A percentile compares a stretch with the other conserved stretches of the same genome.
Evolutionary conservation across 2,329 filamentous ascomycete species (phyloP).

Genomic region (Beauveria caledonica): DNA sequence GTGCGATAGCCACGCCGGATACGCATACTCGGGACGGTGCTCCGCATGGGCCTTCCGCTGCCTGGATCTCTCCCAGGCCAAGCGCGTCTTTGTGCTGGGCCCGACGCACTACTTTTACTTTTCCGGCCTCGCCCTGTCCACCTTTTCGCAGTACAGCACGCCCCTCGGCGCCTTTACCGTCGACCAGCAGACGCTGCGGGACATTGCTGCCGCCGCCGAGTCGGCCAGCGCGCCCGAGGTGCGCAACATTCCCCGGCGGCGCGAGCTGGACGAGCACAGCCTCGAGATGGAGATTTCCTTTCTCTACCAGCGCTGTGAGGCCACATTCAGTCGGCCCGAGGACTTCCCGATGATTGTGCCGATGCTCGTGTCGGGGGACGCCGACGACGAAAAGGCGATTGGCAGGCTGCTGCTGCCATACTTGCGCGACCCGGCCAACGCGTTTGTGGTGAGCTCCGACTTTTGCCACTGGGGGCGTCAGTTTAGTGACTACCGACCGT

Average conservation of each 20-base stretch:
- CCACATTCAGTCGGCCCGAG: slow-evolving; percentile 39
- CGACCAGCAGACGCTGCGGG: slow-evolving; percentile 47
- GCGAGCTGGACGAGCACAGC: slow-evolving; percentile 82
- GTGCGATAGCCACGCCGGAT: slow-evolving; percentile 69
- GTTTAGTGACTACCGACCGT: slow-evolving; percentile 71
- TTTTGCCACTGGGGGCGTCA: slow-evolving; percentile 92
- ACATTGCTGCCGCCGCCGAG: slow-evolving; percentile 32
- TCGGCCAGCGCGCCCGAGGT: slow-evolving; percentile 33
- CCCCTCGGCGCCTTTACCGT: slow-evolving; percentile 64
- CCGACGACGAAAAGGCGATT: slow-evolving; percentile 53
- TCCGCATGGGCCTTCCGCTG: slow-evolving; percentile 93
- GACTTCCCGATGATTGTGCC: slow-evolving; percentile 71
- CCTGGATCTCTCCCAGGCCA: slow-evolving; percentile 72
- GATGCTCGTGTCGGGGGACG: slow-evolving; percentile 73
- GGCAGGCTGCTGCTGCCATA: slow-evolving; percentile 71
- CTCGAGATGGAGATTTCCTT: slow-evolving; percentile 96
- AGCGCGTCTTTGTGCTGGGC: slow-evolving; percentile 84
- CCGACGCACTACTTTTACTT: slow-evolving; percentile 87
- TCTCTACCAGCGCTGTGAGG: slow-evolving; percentile 66
- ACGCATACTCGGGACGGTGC: slow-evolving; percentile 81
- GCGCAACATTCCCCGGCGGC: slow-evolving; percentile 49
- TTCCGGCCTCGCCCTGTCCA: slow-evolving; percentile 65
- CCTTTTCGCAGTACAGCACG: slow-evolving; percentile 62
- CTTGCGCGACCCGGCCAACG: slow-evolving; percentile 63
- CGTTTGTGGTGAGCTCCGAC: slow-evolving; percentile 87